phyloP scores from a whole-genome alignment of 2,329 filamentous ascomycete genomes.

The Rachicladosporium sp. region DNA sequence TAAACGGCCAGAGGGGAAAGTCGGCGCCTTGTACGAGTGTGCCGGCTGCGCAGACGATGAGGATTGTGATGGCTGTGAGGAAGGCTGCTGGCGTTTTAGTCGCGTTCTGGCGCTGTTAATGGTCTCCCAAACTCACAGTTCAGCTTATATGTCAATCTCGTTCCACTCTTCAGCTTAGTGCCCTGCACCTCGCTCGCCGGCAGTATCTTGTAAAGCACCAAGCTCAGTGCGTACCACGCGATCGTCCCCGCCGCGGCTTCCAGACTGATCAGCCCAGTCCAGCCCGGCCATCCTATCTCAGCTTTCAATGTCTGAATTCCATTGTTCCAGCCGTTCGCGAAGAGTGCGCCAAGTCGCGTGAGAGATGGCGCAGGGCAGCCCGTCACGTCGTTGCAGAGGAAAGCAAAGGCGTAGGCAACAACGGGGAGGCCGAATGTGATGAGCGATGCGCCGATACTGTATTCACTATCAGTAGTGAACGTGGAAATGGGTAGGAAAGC shows the following conservation, averaged over 20 bases:
- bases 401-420: slow-evolving; percentile 65
- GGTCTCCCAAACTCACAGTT: slow-evolving; percentile 29
- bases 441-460: slow-evolving; percentile 59
- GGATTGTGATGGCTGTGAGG: slow-evolving; percentile 58
- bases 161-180: slow-evolving; percentile 55
- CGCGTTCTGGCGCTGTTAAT: neutral
- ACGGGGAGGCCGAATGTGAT: slow-evolving; percentile 73
- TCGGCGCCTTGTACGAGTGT: slow-evolving; percentile 66
- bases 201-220: slow-evolving; percentile 62
- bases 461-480: slow-evolving; percentile 2
- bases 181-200: slow-evolving; percentile 64
- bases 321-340: slow-evolving; percentile 19
- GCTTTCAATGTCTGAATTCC: slow-evolving; percentile 60
- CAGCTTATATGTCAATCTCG: slow-evolving; percentile 69
- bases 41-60: slow-evolving; percentile 59
- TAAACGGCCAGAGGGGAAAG: slow-evolving; percentile 83
- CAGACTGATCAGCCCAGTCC: slow-evolving; percentile 58
- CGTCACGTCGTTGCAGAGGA: slow-evolving; percentile 83
- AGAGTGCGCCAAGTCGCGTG: slow-evolving; percentile 56
- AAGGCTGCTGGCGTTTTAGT: slow-evolving; percentile 45
- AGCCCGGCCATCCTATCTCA: slow-evolving; percentile 75
- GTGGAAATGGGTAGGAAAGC: neutral
- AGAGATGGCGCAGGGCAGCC: slow-evolving; percentile 81
- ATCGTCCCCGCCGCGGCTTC: slow-evolving; percentile 57
- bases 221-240: slow-evolving; percentile 65